Base-by-base conservation (phyloP, 2,329 filamentous ascomycete species). In the Chaetomiaceae sp. region DNA sequence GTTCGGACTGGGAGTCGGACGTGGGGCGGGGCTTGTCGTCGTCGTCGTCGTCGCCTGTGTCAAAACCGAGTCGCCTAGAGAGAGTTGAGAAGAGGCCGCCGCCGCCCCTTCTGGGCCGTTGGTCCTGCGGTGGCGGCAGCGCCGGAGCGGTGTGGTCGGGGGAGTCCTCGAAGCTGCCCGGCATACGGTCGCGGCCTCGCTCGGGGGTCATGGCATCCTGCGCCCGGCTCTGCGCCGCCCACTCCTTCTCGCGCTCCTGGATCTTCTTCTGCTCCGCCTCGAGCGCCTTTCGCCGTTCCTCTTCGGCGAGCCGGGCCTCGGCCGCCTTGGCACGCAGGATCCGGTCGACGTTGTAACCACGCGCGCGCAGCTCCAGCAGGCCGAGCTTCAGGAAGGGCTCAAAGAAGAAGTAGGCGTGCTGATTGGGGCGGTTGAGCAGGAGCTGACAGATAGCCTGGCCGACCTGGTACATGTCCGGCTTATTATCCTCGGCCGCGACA, bases 291-390 rank as follows among this genome's bases (percentile, higher is more conserved):
- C 87, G 84, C 45, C 88, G 81, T 67, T 90, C 84, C 63, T 88
- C 87, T 65, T 96, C 91, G 0, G 90, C 91, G 59, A 97, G 84
- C 48, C 89, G 83, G 6, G 89, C 89, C 69, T 97, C 91, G 2
- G 89, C 88, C 19, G 88, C 90, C 72, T 95, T 95, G 50, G 87
- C 87, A 34, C 89, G 83, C 20, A 99, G 77, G 58, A 99, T 97
- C 46, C 94, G 87, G 65, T 96, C 90, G 36, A 99, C 94, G 61
- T 99, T 97, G 75, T 96, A 97, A 1, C 94, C 94, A 59, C 94
- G 89, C 56, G 85, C 84, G 63, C 89, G 85, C 37, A 99, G 74
- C 47, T 91, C 85, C 43, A 88, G 81, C 22, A 99, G 77, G 62
- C 92, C 89, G 8, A 94, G 84, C 54, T 88, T 92, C 34, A 99